These are phyloP conservation scores for Heliamphora ciliata DNA, from an alignment of 179 eudicot species.

Conservation along the genomic window DNA sequence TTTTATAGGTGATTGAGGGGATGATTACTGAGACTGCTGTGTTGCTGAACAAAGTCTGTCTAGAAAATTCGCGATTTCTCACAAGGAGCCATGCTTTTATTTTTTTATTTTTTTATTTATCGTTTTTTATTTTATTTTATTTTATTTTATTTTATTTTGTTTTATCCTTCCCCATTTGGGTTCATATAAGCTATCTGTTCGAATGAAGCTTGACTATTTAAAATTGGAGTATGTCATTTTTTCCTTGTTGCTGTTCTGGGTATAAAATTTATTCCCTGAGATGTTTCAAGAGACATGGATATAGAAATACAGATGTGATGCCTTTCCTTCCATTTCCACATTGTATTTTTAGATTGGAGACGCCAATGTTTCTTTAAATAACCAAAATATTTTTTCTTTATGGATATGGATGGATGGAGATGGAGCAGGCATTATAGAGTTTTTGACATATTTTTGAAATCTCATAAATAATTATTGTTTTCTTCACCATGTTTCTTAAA, in stretches of 20 bases:
- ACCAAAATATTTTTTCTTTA: neutral
- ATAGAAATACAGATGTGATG: neutral
- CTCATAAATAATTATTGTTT: neutral
- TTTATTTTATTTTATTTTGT: neutral
- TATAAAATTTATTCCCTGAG: neutral
- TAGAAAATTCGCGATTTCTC: neutral
- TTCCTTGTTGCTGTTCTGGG: neutral
- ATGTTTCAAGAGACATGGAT: neutral
- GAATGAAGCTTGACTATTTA: neutral
- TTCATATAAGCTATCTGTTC: neutral
- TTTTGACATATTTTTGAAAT: neutral
- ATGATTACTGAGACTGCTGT: neutral
- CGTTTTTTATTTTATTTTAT: too few relatives aligned
- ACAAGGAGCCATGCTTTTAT: neutral
- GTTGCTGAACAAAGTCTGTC: neutral
- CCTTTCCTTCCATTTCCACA: neutral
- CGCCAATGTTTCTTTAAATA: neutral
- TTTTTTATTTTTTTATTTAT: too few relatives aligned
- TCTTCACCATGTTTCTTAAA: neutral
- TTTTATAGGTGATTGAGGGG: neutral
- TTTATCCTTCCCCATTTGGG: neutral
- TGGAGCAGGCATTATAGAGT: neutral
- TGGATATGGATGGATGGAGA: neutral
- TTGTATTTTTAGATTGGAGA: neutral
- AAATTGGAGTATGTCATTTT: neutral